phyloP scores from a whole-genome alignment of 768 basidiomycete genomes.

The Tylopilus plumbeoviolaceoides region DNA sequence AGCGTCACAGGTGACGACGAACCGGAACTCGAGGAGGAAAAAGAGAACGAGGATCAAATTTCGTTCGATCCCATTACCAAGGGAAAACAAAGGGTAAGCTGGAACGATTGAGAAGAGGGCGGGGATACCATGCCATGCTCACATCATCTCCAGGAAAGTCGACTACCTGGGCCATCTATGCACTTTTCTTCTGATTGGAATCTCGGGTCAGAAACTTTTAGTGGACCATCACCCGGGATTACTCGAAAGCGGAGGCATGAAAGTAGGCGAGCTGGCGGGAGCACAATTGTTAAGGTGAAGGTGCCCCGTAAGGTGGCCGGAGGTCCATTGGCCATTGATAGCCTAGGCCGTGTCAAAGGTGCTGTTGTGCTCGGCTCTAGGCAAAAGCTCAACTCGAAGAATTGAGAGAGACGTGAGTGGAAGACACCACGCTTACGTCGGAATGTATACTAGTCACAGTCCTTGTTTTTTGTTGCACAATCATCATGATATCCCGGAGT shows the following conservation, averaged over 20 bases:
- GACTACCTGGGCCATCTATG: neutral
- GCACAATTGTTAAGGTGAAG: constrained; percentile 26
- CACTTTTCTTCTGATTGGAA: constrained; percentile 24
- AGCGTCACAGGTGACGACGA: constrained; percentile 12
- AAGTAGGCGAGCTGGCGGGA: constrained; percentile 6
- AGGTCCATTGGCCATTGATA: constrained; percentile 20
- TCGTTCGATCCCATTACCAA: neutral
- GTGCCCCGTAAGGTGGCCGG: constrained; percentile 2
- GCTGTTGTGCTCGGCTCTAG: constrained; percentile 25
- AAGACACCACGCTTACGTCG: neutral
- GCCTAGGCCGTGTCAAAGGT: constrained; percentile 22
- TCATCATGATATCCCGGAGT: neutral
- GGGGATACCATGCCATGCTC: constrained; percentile 1
- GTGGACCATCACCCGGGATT: constrained; percentile 4
- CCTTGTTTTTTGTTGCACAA: neutral
- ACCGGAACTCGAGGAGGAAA: constrained; percentile 12
- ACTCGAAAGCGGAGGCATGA: constrained; percentile 8
- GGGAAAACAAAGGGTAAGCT: constrained; percentile 9
- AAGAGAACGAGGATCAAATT: constrained; percentile 21
- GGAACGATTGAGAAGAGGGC: neutral
- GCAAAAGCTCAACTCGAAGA: constrained; percentile 30
- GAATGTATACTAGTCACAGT: constrained; percentile 1
- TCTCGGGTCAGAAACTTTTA: constrained; percentile 9
- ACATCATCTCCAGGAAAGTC: constrained; percentile 4
- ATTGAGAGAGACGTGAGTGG: constrained; percentile 14